Percentiles rank a stretch among this genome's conserved stretches.
These are phyloP conservation scores for Polytolypa hystricis DNA, from an alignment of 2,329 filamentous ascomycete species.

Conservation along the genomic window DNA sequence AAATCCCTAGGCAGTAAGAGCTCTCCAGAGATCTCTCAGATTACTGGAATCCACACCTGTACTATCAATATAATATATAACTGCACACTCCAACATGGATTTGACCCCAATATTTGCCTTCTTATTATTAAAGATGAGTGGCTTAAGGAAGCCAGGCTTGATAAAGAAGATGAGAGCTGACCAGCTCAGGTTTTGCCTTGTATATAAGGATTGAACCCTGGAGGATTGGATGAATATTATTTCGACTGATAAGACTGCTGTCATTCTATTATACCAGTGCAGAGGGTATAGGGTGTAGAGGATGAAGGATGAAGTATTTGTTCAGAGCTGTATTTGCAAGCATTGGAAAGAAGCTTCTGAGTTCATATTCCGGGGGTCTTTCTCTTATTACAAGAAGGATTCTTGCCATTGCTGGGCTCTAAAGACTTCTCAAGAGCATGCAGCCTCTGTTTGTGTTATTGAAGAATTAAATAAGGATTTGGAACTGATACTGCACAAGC, in stretches of 20 bases:
- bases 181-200: conserved; percentile 9
- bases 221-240: conserved; percentile 17
- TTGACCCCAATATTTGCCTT: conserved; percentile 3
- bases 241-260: conserved; percentile 14
- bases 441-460: conserved; percentile 10
- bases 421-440: conserved; percentile 14
- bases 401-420: conserved; percentile 15
- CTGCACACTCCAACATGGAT: conserved; percentile 5
- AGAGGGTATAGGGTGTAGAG: conserved; percentile 9
- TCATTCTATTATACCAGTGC: conserved; percentile 9
- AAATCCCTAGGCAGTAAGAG: neutral
- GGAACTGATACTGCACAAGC: conserved; percentile 7
- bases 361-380: conserved; percentile 21
- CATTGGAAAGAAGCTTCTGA: conserved; percentile 13
- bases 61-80: neutral
- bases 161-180: conserved; percentile 5
- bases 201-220: conserved; percentile 13
- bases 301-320: conserved; percentile 7
- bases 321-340: conserved; percentile 8
- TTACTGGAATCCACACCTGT: neutral
- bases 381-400: conserved; percentile 21
- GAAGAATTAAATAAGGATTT: conserved; percentile 11
- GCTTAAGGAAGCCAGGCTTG: conserved; percentile 11
- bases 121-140: conserved; percentile 8
- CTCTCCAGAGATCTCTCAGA: neutral